Conservation (phyloP, 2,329 filamentous ascomycete species). For the Clarireedia monteithiana region DNA sequence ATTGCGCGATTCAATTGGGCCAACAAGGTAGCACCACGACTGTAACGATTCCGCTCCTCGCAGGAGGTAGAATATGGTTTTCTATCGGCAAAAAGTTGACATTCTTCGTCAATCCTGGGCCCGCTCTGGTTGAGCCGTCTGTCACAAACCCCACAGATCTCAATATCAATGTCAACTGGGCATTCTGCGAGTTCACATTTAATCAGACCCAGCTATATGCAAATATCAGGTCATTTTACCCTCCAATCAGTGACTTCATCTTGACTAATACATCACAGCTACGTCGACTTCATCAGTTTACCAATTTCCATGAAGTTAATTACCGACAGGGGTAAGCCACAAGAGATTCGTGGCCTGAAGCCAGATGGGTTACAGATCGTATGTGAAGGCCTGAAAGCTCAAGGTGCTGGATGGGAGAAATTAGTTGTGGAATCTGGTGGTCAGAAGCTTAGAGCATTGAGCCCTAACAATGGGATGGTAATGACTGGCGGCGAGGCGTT, state of each 20-base stretch:
- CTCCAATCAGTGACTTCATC: background rate
- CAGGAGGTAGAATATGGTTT: constrained; percentile 67
- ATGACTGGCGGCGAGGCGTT: constrained; percentile 39
- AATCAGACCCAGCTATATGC: constrained; percentile 54
- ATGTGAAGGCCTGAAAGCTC: constrained; percentile 44
- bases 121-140: constrained; percentile 67
- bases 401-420: constrained; percentile 54
- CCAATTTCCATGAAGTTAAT: constrained; percentile 50
- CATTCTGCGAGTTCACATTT: constrained; percentile 63
- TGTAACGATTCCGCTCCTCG: constrained; percentile 61
- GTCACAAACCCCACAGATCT: constrained; percentile 57
- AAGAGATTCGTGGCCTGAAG: constrained; percentile 49
- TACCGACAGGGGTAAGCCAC: constrained; percentile 34
- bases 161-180: constrained; percentile 56
- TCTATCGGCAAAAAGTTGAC: constrained; percentile 50
- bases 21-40: constrained; percentile 49
- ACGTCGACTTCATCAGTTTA: constrained; percentile 67
- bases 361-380: constrained; percentile 47
- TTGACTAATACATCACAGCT: constrained; percentile 32
- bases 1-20: constrained; percentile 59
- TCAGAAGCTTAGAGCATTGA: constrained; percentile 34
- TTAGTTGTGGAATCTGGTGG: constrained; percentile 34
- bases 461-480: constrained; percentile 33
- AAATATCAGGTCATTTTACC: constrained; percentile 42
- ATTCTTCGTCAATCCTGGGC: constrained; percentile 61